A percentile compares a stretch with the other conserved stretches of the same genome.
These are phyloP conservation scores for Oryza officinalis DNA, from an alignment of 176 grass and related monocot species.

Conservation along the genomic window DNA sequence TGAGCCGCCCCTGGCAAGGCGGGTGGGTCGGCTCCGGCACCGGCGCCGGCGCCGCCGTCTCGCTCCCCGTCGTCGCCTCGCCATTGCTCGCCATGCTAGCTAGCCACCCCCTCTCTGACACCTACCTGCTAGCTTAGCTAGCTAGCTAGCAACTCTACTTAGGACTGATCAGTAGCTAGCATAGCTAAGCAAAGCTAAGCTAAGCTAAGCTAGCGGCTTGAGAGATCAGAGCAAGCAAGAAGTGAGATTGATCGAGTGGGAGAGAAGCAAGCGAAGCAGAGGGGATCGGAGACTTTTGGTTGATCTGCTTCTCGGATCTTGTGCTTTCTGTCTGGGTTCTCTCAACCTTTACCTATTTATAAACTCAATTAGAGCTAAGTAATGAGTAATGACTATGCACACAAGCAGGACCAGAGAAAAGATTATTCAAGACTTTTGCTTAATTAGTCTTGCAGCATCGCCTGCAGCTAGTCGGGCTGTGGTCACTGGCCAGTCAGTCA, in stretches of 20 bases:
- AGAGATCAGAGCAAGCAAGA: background rate
- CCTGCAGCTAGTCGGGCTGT: too few species aligned
- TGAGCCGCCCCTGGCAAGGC: conserved; percentile 37
- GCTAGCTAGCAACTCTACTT: background rate
- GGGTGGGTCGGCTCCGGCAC: conserved; percentile 8
- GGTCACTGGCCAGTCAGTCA: too few species aligned
- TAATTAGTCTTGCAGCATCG: too few species aligned
- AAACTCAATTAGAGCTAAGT: background rate
- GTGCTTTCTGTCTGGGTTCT: background rate
- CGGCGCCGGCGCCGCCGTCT: background rate
- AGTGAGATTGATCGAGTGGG: background rate
- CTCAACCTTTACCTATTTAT: background rate
- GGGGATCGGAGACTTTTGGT: background rate
- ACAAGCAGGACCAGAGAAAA: too few species aligned
- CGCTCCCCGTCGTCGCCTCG: background rate
- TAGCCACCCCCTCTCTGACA: background rate
- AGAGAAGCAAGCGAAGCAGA: background rate
- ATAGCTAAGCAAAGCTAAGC: too few species aligned
- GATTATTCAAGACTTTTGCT: too few species aligned
- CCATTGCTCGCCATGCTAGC: conserved; percentile 17
- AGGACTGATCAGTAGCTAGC: too few species aligned
- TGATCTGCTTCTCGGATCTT: background rate
- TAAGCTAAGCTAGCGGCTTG: background rate
- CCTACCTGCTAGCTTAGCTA: too few species aligned
- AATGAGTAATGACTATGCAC: too few species aligned